Percentiles rank a stretch among this genome's conserved stretches.
These are phyloP conservation scores for Hericium coralloides DNA, from an alignment of 768 basidiomycete genomes.

Conservation along the genomic window DNA sequence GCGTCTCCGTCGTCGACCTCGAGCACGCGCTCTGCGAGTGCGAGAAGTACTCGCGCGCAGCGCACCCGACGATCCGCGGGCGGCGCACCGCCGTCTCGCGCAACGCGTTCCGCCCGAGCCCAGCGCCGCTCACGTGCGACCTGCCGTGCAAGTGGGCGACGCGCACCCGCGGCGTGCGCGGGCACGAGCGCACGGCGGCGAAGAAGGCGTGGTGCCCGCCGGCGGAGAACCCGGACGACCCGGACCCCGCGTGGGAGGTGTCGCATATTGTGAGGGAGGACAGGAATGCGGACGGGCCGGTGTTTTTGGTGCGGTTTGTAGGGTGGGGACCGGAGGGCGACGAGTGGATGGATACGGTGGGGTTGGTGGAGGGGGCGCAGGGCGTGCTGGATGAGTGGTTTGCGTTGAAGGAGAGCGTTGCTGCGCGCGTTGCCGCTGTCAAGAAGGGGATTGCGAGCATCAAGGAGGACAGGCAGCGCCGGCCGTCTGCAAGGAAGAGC, in stretches of 20 bases:
- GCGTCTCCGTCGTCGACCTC: constrained; percentile 57
- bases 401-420: constrained; percentile 12
- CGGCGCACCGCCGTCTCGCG: constrained; percentile 27
- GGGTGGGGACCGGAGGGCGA: constrained; percentile 23
- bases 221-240: constrained; percentile 13
- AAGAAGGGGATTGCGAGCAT: not conserved
- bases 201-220: constrained; percentile 7
- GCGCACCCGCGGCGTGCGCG: not conserved
- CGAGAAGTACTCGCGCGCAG: constrained; percentile 65
- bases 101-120: constrained; percentile 11
- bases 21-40: constrained; percentile 77
- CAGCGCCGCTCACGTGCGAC: constrained; percentile 17
- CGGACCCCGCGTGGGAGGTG: constrained; percentile 17
- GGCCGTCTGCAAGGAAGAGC: no score
- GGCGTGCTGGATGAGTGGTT: constrained; percentile 18
- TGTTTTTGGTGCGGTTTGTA: constrained; percentile 21
- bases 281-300: not conserved
- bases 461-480: no score
- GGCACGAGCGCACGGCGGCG: constrained; percentile 4
- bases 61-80: constrained; percentile 35
- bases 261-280: constrained; percentile 25
- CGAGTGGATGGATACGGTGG: constrained; percentile 15
- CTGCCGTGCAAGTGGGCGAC: constrained; percentile 19
- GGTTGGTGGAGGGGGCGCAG: constrained; percentile 15
- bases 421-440: not conserved